Base-by-base conservation (phyloP, 1,284 basidiomycete genomes). In the Blastosporella zonata region DNA sequence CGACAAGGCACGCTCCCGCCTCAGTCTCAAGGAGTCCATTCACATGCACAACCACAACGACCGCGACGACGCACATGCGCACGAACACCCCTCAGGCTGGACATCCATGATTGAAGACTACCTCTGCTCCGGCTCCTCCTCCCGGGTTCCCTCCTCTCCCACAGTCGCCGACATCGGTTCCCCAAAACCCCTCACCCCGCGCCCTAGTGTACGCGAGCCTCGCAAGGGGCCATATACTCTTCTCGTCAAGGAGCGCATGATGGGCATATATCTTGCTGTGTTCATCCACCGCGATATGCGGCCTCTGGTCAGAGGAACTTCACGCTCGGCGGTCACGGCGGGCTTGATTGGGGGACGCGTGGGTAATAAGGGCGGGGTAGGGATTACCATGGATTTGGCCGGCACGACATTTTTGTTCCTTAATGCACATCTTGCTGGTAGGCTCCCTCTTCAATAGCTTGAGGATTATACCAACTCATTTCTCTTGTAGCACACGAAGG, bases 331-430 rank as follows among this genome's bases (percentile, higher is more conserved):
- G 10, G 93, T 95, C 2, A 87, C 91, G 7, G 79, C 90, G 20
- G 92, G 92, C 7, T 69, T 95, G n/a, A 87, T 94, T 29, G 88
- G 90, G 7, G 92, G 93, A 0, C 73, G 92, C 34, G 75, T 94
- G 1, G 91, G 91, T 2, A 93, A 93, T 62, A 92, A 92, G 60
- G 90, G 89, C 3, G 90, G 84, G 10, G 87, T 93, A 13, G 93
- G 89, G 12, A 84, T 94, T 53, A 89, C 86, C 49, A 63, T 93
- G 38, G 84, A 90, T 54, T 70, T 95, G 13, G 82, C 79, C 41
- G 81, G 79, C 3, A 82, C 80, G 5, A 84, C 89, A 0, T 72
- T 94, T 28, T 72, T 95, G 12, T 93, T 95, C 62, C 68, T 95
- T 55, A 94, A 93, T 57, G 87, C 89, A 0, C 93, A 95, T 65